Percentiles rank a stretch among this genome's conserved stretches.
phyloP scores from a whole-genome alignment of 768 basidiomycete species.

The Hortiboletus campestris region DNA sequence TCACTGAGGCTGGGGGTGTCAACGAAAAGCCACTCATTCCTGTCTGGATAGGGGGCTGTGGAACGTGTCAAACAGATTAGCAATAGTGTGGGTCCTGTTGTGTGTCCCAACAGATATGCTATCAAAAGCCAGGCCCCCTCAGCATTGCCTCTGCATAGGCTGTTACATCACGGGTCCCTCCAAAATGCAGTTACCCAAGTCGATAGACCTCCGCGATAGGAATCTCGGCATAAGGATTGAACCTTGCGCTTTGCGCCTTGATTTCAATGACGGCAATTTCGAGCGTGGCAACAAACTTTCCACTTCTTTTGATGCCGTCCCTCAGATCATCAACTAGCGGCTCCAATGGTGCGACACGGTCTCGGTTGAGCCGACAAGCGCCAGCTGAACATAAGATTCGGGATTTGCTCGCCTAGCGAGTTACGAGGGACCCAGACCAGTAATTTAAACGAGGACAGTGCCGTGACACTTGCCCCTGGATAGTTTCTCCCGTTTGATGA shows the following conservation, averaged over 20 bases:
- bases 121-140: background rate
- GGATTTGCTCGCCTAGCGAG: background rate
- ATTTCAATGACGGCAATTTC: background rate
- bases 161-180: conserved; percentile 4
- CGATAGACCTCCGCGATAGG: background rate
- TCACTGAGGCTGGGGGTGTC: conserved; percentile 33
- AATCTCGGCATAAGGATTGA: background rate
- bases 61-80: conserved; percentile 15
- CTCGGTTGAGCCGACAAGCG: background rate
- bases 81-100: background rate
- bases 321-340: background rate
- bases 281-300: background rate
- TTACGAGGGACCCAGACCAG: background rate
- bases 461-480: conserved; percentile 2
- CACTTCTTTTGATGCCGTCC: background rate
- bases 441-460: background rate
- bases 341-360: background rate
- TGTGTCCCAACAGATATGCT: background rate
- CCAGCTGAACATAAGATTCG: background rate
- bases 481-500: background rate
- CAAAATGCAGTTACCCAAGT: background rate
- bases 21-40: conserved; percentile 36
- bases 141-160: background rate
- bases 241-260: background rate
- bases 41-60: conserved; percentile 46